These are phyloP conservation scores for Daedaleopsis sinensis DNA, from an alignment of 768 basidiomycete species.

Conservation along the genomic window DNA sequence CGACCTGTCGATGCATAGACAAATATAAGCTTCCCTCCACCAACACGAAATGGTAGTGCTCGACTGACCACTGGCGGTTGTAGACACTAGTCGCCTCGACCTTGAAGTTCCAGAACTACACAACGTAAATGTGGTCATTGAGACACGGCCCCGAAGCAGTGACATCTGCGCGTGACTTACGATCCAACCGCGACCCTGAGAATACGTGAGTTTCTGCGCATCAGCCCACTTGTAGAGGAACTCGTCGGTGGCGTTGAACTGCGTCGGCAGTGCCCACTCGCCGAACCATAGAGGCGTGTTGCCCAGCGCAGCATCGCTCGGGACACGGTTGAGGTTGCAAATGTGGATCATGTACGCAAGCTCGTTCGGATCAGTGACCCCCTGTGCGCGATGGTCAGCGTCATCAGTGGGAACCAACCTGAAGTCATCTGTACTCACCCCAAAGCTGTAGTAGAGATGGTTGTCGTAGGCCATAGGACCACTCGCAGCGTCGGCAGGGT, in stretches of 20 bases:
- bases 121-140: background rate
- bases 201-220: constrained; percentile 70
- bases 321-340: constrained; percentile 68
- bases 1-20: constrained; percentile 51
- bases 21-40: background rate
- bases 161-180: constrained; percentile 40
- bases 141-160: background rate
- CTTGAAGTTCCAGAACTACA: constrained; percentile 75
- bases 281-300: constrained; percentile 57
- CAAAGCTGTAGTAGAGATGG: constrained; percentile 78
- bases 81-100: constrained; percentile 54
- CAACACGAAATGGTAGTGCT: background rate
- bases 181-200: constrained; percentile 65
- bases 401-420: too few species aligned
- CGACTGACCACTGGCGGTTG: constrained; percentile 63
- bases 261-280: constrained; percentile 66
- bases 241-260: constrained; percentile 61
- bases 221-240: constrained; percentile 75
- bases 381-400: constrained; percentile 39
- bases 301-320: constrained; percentile 45
- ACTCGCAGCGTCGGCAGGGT: constrained; percentile 67
- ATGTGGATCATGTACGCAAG: constrained; percentile 66
- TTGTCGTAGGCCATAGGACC: constrained; percentile 81
- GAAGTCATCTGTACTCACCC: constrained; percentile 45
- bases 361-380: constrained; percentile 67